phyloP scores from a whole-genome alignment of 495 filamentous ascomycete genomes.

The Aspergillus kassunensis region DNA sequence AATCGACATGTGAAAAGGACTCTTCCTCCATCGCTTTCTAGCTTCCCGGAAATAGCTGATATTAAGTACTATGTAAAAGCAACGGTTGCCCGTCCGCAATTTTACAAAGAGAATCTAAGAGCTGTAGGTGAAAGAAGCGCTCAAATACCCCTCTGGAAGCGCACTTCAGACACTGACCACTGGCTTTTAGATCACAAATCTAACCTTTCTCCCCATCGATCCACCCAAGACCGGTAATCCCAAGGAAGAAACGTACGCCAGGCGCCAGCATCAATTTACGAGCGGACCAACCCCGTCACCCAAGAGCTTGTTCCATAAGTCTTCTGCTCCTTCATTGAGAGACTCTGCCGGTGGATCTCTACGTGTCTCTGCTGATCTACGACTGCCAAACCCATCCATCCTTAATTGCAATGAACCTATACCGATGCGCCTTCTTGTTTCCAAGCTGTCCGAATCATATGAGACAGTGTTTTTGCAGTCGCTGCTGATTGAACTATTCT shows the following conservation, averaged over 20 bases:
- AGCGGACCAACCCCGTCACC: slow-evolving; percentile 28
- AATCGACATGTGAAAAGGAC: slow-evolving; percentile 75
- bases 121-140: slow-evolving; percentile 36
- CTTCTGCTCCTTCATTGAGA: slow-evolving; percentile 23
- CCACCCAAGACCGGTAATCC: slow-evolving; percentile 66
- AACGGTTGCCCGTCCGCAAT: slow-evolving; percentile 74
- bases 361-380: slow-evolving; percentile 64
- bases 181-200: slow-evolving; percentile 42
- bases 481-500: slow-evolving; percentile 75
- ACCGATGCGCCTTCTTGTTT: slow-evolving; percentile 73
- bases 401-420: slow-evolving; percentile 83
- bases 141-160: neutral
- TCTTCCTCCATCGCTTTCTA: slow-evolving; percentile 79
- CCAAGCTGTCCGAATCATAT: slow-evolving; percentile 61
- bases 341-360: slow-evolving; percentile 35
- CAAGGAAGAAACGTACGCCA: slow-evolving; percentile 76
- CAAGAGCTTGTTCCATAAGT: slow-evolving; percentile 51
- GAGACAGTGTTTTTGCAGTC: slow-evolving; percentile 69
- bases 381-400: slow-evolving; percentile 83
- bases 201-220: slow-evolving; percentile 92
- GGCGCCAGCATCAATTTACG: slow-evolving; percentile 73
- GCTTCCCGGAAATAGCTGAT: slow-evolving; percentile 77
- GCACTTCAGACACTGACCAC: neutral
- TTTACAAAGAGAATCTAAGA: slow-evolving; percentile 84
- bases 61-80: slow-evolving; percentile 92